Base-by-base conservation (phyloP, 2,329 filamentous ascomycete genomes). In the Pseudogymnoascus sp. region DNA sequence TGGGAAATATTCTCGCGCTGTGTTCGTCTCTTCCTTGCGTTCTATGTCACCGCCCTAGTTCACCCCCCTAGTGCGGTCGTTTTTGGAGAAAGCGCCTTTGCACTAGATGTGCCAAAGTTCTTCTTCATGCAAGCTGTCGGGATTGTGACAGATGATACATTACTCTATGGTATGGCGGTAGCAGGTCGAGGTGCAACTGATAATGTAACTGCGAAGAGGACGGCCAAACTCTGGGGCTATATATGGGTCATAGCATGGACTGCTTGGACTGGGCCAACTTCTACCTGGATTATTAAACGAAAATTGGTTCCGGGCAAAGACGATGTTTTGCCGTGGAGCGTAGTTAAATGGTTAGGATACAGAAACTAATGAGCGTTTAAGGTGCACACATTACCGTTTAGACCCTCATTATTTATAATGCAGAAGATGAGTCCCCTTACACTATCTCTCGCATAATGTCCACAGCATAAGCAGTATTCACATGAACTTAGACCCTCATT, bases 321-420 rank as follows among this genome's bases (percentile, higher is more conserved):
- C 8, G 43, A 53, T 53, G 43, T 53, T 53, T 23, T 53, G 14
- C 43, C 43, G 16, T 53, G 43, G 43, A 53, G 43, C 43, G n/a
- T 53, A 5, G 16, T 53, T 8, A 53, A 31, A 4, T 53, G 43
- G 43, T 53, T 53, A 11, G 43, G 43, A 16, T 31, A 53, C 23
- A 25, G 43, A 3, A 31, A 5, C 4, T 53, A 53, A 53, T 53
- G 21, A 21, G 21, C 21, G 21, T 21, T 21, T 21, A 21, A 21
- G 21, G 21, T 21, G 21, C 21, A 21, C 21, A 21, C 21, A 21
- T 21, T 21, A 21, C 21, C 21, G 21, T 21, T 21, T 21, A 21
- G 21, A 21, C 21, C 21, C 21, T 21, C 21, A 3, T 21, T 21
- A 1, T 21, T 21, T 21, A 21, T 21, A 21, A 21, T 21, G 21